Percentiles rank a stretch among this genome's conserved stretches.
Conservation (phyloP, 2,329 filamentous ascomycete genomes). For the Beauveria caledonica region DNA sequence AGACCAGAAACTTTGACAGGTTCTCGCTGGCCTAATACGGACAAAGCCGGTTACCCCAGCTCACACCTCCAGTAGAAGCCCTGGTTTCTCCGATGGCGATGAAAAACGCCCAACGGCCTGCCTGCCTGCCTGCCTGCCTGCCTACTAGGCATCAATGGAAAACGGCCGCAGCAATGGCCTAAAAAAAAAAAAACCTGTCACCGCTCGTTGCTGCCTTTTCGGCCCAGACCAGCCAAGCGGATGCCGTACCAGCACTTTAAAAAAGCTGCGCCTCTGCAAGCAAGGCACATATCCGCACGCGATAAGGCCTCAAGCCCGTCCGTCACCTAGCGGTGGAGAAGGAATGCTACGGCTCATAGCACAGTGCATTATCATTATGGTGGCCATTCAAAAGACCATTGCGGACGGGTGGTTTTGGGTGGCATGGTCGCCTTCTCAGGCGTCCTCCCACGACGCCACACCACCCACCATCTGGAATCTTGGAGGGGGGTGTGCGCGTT, state of each 20-base stretch:
- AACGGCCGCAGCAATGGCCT: background rate
- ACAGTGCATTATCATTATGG: background rate
- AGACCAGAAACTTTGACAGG: background rate
- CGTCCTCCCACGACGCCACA: background rate
- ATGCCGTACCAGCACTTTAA: too few relatives aligned
- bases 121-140: too few relatives aligned
- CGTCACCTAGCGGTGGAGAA: too few relatives aligned
- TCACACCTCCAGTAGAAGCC: background rate
- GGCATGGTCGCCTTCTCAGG: background rate
- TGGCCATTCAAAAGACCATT: background rate
- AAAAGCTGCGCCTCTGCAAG: too few relatives aligned
- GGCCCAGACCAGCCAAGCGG: too few relatives aligned
- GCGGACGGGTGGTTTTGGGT: too few relatives aligned
- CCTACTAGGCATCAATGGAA: background rate
- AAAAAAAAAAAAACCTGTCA: too few relatives aligned
- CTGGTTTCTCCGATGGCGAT: background rate
- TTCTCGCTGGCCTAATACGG: slow-evolving; percentile 8
- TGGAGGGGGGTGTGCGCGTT: slow-evolving; percentile 7
- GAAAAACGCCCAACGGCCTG: background rate
- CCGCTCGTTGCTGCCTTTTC: background rate
- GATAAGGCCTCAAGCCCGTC: too few relatives aligned
- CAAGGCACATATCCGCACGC: too few relatives aligned
- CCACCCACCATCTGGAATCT: background rate
- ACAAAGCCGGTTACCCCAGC: slow-evolving; percentile 4
- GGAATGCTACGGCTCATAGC: background rate